Evolutionary conservation across 371 early-diverging fungal species (phyloP), one percentile per base, ranked within the genome.

Genomic region (Actinomortierella ambigua): DNA sequence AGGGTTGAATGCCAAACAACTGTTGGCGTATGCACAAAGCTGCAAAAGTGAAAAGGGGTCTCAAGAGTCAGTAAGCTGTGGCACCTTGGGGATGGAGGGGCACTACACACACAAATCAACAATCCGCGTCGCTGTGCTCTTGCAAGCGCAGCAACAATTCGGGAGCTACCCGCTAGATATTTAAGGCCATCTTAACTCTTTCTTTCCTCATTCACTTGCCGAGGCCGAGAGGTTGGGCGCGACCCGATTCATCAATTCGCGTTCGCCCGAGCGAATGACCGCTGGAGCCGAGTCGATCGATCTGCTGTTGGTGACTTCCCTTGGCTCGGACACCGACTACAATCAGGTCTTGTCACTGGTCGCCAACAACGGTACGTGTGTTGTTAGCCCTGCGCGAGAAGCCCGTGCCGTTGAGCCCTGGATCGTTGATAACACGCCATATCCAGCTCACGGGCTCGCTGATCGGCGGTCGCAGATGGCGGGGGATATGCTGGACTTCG

Each of bases 171-270:
- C n/a, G n/a, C n/a, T n/a, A n/a, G n/a, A n/a, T n/a, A n/a, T n/a
- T n/a, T n/a, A n/a, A n/a, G n/a, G n/a, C n/a, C n/a, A n/a, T n/a
- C n/a, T n/a, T n/a, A n/a, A n/a, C n/a, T n/a, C n/a, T n/a, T n/a
- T n/a, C n/a, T n/a, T n/a, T n/a, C n/a, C n/a, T n/a, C n/a, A n/a
- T n/a, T n/a, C n/a, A n/a, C n/a, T n/a, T 49, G 82, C 83, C 42
- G 91, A 93, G 58, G 84, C 89, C 42, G 68, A 67, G n/a, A 67
- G 81, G 42, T 79, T 94, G 8, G 95, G 94, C 8, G 94, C 92
- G 26, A 68, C 81, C 22, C 66, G 78, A 15, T 80, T 80, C 51
- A 71, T 88, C 50, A 68, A 78, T 59, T 59, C 58, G 20, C 65
- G 52, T 22, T 65, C 77, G 53, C 63, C 57, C 20, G 77, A 68